A percentile compares a stretch with the other conserved stretches of the same genome.
Evolutionary conservation across 2,329 filamentous ascomycete genomes (phyloP).

Genomic region (Fusarium decemcellulare): DNA sequence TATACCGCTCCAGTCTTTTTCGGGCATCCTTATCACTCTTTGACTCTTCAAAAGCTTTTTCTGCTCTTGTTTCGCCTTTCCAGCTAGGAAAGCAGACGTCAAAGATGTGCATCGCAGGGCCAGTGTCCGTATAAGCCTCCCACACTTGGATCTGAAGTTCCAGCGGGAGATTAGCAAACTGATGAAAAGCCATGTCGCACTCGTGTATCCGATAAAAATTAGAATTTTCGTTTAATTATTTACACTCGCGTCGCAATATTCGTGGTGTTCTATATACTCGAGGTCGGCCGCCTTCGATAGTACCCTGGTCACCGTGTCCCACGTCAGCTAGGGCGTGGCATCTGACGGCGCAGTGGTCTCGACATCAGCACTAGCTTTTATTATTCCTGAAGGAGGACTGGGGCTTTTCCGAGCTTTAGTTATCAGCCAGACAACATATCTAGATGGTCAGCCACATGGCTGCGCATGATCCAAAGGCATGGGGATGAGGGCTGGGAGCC

Average conservation of each 20-base stretch:
- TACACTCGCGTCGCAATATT: no score
- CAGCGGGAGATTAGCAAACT: slow-evolving; percentile 38
- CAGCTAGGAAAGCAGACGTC: slow-evolving; percentile 48
- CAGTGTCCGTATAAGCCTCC: slow-evolving; percentile 31
- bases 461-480: no score
- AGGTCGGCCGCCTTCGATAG: background rate
- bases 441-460: no score
- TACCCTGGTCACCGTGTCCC: background rate
- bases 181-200: slow-evolving; percentile 37
- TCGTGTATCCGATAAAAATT: background rate
- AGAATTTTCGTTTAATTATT: background rate
- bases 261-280: no score
- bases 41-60: slow-evolving; percentile 25
- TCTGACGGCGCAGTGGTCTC: background rate
- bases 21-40: slow-evolving; percentile 6
- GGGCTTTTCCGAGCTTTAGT: no score
- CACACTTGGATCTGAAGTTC: slow-evolving; percentile 46
- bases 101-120: slow-evolving; percentile 47
- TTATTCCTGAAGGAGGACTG: background rate
- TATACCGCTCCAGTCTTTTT: slow-evolving; percentile 22
- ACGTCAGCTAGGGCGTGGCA: slow-evolving; percentile 14
- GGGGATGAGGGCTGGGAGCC: no score
- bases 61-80: slow-evolving; percentile 23
- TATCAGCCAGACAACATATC: no score
- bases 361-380: slow-evolving; percentile 28